Base-by-base conservation (phyloP, 2,329 filamentous ascomycete genomes). In the Penicillium sp. region DNA sequence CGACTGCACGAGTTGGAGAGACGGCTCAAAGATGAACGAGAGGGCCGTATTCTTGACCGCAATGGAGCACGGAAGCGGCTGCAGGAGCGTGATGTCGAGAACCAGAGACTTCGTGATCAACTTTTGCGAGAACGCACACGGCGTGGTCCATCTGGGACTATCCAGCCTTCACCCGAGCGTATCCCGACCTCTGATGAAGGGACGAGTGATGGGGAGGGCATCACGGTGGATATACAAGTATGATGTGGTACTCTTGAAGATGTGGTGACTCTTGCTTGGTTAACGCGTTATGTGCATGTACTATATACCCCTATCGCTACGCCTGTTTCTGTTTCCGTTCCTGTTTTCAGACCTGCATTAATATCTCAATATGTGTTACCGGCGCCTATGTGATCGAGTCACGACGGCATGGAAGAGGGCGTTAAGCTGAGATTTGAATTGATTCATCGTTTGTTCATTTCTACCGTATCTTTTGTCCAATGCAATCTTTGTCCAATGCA, bases 1-100 rank as follows among this genome's bases (percentile, higher is more conserved):
- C 76, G 93, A 6, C 75, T 97, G 27, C 82, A 88, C 47, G 90
- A 97, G 64, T 74, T 97, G 57, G 93, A 98, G 74, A 79, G 85
- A 55, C 82, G 94, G 58, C 75, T 98, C 14, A 95, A 95, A 67
- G 84, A 87, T 37, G 93, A 98, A 71, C 76, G 93, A 11, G 93
- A 97, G 68, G 89, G 84, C 1, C 75, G 93, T 36, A 74, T 94
- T 43, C 74, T 95, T 47, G 93, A 98, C 69, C 81, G 93, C 3
- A 85, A 80, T 39, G 89, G 89, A 20, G 91, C 91, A 23, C 75
- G 87, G 44, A 86, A 89, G 71, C 76, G 91, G 42, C 71, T 95
- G 0, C 84, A 89, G 48, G 86, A 89, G 51, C 78, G 85, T n/a
- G 79, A 84, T 63, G 74, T 78, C 44, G 85, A 89, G 71, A 89